A percentile compares a stretch with the other conserved stretches of the same genome.
These are phyloP conservation scores for Sporothrix pseudoabietina DNA, from an alignment of 2,329 filamentous ascomycete genomes.

Conservation along the genomic window DNA sequence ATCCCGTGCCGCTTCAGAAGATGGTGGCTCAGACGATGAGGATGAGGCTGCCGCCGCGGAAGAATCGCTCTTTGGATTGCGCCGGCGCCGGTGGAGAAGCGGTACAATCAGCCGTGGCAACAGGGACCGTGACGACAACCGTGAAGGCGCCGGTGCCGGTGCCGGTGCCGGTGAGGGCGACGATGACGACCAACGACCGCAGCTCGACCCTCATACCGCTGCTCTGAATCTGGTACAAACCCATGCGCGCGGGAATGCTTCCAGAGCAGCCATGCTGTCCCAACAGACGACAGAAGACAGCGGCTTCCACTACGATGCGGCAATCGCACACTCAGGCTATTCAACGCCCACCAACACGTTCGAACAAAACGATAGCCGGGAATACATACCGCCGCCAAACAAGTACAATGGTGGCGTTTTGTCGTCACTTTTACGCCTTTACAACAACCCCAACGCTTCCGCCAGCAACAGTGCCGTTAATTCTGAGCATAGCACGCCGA, in stretches of 20 bases:
- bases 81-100: slow-evolving; percentile 15
- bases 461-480: slow-evolving; percentile 40
- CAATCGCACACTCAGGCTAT: slow-evolving; percentile 37
- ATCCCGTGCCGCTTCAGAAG: slow-evolving; percentile 39
- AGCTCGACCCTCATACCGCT: slow-evolving; percentile 28
- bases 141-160: background rate
- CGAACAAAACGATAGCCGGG: slow-evolving; percentile 54
- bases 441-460: slow-evolving; percentile 50
- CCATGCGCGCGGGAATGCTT: slow-evolving; percentile 26
- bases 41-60: background rate
- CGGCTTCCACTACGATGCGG: slow-evolving; percentile 34
- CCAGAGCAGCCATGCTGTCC: background rate
- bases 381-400: slow-evolving; percentile 66
- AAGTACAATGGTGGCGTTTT: slow-evolving; percentile 75
- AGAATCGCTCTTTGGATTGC: slow-evolving; percentile 15
- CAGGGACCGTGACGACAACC: background rate
- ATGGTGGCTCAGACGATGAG: slow-evolving; percentile 32
- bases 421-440: slow-evolving; percentile 70
- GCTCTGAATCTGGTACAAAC: slow-evolving; percentile 35
- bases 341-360: slow-evolving; percentile 54
- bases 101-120: background rate
- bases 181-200: slow-evolving; percentile 1
- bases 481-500: slow-evolving; percentile 49
- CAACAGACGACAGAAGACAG: background rate
- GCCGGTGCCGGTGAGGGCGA: slow-evolving; percentile 22